phyloP scores from a whole-genome alignment of 2,329 filamentous ascomycete species.

The Arachnomyces sp. region DNA sequence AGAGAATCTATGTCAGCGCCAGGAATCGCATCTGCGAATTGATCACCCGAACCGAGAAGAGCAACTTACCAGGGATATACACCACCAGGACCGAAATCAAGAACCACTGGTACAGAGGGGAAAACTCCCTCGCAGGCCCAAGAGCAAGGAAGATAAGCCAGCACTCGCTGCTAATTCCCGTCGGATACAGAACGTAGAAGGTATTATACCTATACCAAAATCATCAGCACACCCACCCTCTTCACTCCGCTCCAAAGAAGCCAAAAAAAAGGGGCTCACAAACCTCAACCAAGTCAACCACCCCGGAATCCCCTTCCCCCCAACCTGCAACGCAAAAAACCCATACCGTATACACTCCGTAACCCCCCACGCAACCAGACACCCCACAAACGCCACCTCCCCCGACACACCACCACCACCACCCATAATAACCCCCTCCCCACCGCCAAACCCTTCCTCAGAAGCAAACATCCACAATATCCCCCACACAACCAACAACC shows the following conservation, averaged over 20 bases:
- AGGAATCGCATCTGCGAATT: constrained; percentile 6
- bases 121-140: constrained; percentile 47
- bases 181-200: constrained; percentile 84
- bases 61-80: constrained; percentile 63
- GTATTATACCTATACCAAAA: constrained; percentile 57
- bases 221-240: constrained; percentile 6
- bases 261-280: constrained; percentile 7
- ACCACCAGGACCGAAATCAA: constrained; percentile 59
- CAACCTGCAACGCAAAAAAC: constrained; percentile 69
- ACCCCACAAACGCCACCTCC: constrained; percentile 38
- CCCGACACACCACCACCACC: constrained; percentile 21
- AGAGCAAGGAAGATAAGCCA: constrained; percentile 66
- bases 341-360: constrained; percentile 91
- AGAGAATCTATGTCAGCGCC: constrained; percentile 15
- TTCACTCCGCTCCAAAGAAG: neutral
- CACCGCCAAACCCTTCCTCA: constrained; percentile 56
- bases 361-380: constrained; percentile 71
- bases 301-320: constrained; percentile 49
- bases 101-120: constrained; percentile 47
- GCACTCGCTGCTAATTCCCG: constrained; percentile 85
- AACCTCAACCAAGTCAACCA: constrained; percentile 69
- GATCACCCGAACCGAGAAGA: constrained; percentile 5
- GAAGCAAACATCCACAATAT: constrained; percentile 65
- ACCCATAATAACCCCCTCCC: constrained; percentile 32
- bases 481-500: constrained; percentile 82